Evolutionary conservation across 106 monocot species (phyloP).

Genomic region (Allium fistulosum): DNA sequence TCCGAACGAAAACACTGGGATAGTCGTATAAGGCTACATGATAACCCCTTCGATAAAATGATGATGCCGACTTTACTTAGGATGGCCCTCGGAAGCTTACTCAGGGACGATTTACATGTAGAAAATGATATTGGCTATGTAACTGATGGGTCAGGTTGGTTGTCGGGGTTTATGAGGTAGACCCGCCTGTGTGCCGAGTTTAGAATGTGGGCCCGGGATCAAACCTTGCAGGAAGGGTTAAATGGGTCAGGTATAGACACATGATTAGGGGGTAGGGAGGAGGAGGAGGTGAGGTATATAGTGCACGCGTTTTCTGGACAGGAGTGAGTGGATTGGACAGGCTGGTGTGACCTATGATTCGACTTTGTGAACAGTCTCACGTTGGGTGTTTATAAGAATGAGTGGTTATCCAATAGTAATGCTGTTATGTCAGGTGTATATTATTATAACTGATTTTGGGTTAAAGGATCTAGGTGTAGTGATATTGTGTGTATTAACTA

Average conservation of each 20-base stretch:
- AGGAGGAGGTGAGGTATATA: slow-evolving; percentile 20
- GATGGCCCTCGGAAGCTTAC: slow-evolving; percentile 63
- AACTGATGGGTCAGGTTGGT: slow-evolving; percentile 15
- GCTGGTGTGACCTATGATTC: slow-evolving; percentile 11
- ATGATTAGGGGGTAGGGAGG: slow-evolving; percentile 5
- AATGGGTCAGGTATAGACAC: slow-evolving; percentile 17
- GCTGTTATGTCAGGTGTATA: too few relatives aligned
- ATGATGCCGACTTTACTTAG: slow-evolving; percentile 43
- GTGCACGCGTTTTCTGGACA: slow-evolving; percentile 12
- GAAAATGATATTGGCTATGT: slow-evolving; percentile 20
- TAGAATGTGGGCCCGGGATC: slow-evolving; percentile 24
- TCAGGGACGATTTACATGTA: slow-evolving; percentile 47
- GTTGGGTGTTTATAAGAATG: too few relatives aligned
- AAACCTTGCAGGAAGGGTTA: slow-evolving; percentile 12
- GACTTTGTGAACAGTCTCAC: slow-evolving; percentile 4
- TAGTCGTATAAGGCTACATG: slow-evolving; percentile 44
- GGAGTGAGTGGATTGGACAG: too few relatives aligned
- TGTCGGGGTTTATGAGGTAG: slow-evolving; percentile 11
- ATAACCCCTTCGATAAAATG: slow-evolving; percentile 14
- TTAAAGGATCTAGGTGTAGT: too few relatives aligned
- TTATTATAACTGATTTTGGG: too few relatives aligned
- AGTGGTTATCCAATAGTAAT: too few relatives aligned
- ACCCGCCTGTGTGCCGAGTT: slow-evolving; percentile 25
- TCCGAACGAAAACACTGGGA: slow-evolving; percentile 74
- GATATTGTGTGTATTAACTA: too few relatives aligned